Base-by-base conservation (phyloP, 1,284 basidiomycete species). In the Cryptococcus maquisensis region DNA sequence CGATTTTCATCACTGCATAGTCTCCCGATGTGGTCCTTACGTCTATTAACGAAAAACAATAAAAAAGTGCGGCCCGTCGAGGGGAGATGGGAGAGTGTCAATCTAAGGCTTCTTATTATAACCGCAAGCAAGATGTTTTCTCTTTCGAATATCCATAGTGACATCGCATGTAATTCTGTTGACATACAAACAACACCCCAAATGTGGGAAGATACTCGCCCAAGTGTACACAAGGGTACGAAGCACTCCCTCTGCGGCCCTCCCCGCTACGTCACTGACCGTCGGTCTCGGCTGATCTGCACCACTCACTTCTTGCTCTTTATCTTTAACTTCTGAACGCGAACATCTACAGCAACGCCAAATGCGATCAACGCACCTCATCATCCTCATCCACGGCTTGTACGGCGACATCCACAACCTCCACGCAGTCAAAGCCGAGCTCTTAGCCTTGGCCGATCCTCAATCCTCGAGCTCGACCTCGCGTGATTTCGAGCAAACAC, bases 381-480 rank as follows among this genome's bases (percentile, higher is more conserved):
- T 73, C 16, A 62, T 77, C 41, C 67, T 77, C 49, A 65, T 75
- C 1, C 75, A 77, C 44, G 75, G 75, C 2, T 60, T 77, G 15
- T 77, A 74, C 57, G 75, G 75, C 26, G 63, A 64, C 2, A 60
- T 68, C 1, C 49, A 48, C 12, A 73, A 74, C 52, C 62, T 74
- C 16, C 58, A 59, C 39, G 65, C 63, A 7, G 58, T 68, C 16
- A 64, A 68, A 47, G 62, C 69, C 26, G 71, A 74, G 52, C 51
- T 72, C 12, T 26, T 54, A 8, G 37, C 39, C 15, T 36, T 50
- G 21, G 44, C 52, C 8, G 40, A 40, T 13, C 28, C 48, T n/a
- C n/a, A 48, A 50, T 42, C 20, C 16, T 18, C 20, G 41, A n/a
- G 20, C 28, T 1, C 28, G 28, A 32, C 3, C 10, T 32, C 28